phyloP scores from a whole-genome alignment of 306 rosid genomes.

The Cercis canadensis region DNA sequence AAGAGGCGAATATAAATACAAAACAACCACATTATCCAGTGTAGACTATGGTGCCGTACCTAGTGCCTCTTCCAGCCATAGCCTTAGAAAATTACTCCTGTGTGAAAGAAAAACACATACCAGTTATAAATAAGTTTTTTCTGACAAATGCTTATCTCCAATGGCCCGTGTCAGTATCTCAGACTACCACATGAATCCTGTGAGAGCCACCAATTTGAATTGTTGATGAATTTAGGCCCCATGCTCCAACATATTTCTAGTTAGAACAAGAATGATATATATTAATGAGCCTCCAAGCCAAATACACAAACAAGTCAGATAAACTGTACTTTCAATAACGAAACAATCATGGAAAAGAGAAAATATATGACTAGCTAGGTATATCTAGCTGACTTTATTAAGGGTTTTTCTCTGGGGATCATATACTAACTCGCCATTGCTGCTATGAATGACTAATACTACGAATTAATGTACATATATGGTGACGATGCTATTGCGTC shows the following conservation, averaged over 20 bases:
- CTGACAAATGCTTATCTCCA: conserved; percentile 28
- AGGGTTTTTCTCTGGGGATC: conserved; percentile 13
- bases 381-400: conserved; percentile 22
- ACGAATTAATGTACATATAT: conserved; percentile 32
- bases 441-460: conserved; percentile 8
- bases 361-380: neutral
- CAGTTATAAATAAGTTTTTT: neutral
- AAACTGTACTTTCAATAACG: conserved; percentile 25
- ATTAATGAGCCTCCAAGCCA: conserved; percentile 12
- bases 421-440: conserved; percentile 28
- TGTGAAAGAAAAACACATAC: conserved; percentile 22
- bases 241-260: conserved; percentile 14
- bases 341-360: conserved; percentile 23
- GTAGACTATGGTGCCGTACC: conserved; percentile 14
- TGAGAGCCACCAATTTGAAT: too few species aligned
- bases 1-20: neutral
- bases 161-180: neutral
- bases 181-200: too few species aligned
- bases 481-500: conserved; percentile 24
- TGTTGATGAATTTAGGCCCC: neutral
- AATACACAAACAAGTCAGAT: conserved; percentile 27
- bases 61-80: neutral
- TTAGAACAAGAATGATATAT: conserved; percentile 16
- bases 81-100: neutral
- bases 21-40: neutral